A percentile compares a stretch with the other conserved stretches of the same genome.
phyloP scores from a whole-genome alignment of 257 asterid species.

The Verbascum thapsus region DNA sequence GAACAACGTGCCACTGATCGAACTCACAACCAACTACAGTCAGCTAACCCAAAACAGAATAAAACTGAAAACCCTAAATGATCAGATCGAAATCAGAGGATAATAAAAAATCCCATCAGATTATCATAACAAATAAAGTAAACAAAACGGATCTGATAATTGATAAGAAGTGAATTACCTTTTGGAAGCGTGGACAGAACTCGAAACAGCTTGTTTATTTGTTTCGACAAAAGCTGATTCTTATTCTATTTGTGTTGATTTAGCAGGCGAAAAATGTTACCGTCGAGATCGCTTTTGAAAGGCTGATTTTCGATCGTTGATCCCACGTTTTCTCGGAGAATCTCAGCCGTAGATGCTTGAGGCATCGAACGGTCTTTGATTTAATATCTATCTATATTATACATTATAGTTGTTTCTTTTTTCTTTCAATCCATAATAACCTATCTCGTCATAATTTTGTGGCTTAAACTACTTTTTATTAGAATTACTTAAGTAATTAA shows the following conservation, averaged over 20 bases:
- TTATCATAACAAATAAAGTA: neutral
- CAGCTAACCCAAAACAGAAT: neutral
- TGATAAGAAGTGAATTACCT: conserved; percentile 35
- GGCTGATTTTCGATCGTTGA: conserved; percentile 45
- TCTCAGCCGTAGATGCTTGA: conserved; percentile 34
- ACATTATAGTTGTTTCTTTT: too few species aligned
- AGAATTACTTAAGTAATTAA: too few species aligned
- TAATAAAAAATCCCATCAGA: neutral
- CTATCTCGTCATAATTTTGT: too few species aligned
- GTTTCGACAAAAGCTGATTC: too few species aligned
- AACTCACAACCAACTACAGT: neutral
- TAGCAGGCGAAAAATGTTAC: neutral
- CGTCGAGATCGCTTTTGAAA: conserved; percentile 34
- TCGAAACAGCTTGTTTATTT: neutral
- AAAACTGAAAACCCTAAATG: conserved; percentile 37
- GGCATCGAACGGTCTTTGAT: too few species aligned
- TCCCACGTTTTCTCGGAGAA: conserved; percentile 35
- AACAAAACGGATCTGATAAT: conserved; percentile 10
- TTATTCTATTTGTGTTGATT: too few species aligned
- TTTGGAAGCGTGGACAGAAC: neutral
- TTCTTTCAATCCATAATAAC: too few species aligned
- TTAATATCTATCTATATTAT: too few species aligned
- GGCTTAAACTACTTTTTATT: too few species aligned
- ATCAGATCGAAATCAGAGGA: conserved; percentile 21
- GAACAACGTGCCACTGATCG: too few species aligned